These are phyloP conservation scores for Poronia punctata DNA, from an alignment of 495 filamentous ascomycete genomes.

Conservation along the genomic window DNA sequence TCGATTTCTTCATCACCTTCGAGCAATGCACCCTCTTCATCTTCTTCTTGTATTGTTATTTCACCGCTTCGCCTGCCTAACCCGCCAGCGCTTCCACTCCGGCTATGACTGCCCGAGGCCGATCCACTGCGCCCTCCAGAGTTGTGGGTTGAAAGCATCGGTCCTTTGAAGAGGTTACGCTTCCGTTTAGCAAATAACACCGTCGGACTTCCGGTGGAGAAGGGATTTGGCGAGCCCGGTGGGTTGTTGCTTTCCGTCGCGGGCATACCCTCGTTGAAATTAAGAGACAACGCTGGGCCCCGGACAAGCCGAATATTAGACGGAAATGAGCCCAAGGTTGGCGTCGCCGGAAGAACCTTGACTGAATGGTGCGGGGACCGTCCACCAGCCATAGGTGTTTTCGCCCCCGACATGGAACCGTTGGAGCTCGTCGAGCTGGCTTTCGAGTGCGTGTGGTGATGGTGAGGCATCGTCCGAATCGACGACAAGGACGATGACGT, in stretches of 20 bases:
- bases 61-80: conserved; percentile 52
- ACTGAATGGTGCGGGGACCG: conserved; percentile 82
- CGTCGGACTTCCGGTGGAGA: conserved; percentile 45
- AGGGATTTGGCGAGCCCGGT: conserved; percentile 38
- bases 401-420: conserved; percentile 61
- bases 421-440: conserved; percentile 89
- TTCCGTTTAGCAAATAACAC: conserved; percentile 90
- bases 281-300: conserved; percentile 37
- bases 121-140: conserved; percentile 27
- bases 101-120: conserved; percentile 38
- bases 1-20: conserved; percentile 44
- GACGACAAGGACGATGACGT: conserved; percentile 94
- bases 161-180: conserved; percentile 82
- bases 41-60: conserved; percentile 79
- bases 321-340: conserved; percentile 71
- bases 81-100: conserved; percentile 47
- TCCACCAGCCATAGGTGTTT: conserved; percentile 50
- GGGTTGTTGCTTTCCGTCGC: conserved; percentile 27
- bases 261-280: conserved; percentile 48
- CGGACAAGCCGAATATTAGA: conserved; percentile 82
- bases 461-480: conserved; percentile 85
- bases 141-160: conserved; percentile 48
- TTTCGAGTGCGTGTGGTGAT: conserved; percentile 89
- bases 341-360: conserved; percentile 91
- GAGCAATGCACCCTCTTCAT: conserved; percentile 50